Evolutionary conservation across 345 rosid species (phyloP), one percentile per base, ranked within the genome.

Genomic region (Melastoma malabathricum): DNA sequence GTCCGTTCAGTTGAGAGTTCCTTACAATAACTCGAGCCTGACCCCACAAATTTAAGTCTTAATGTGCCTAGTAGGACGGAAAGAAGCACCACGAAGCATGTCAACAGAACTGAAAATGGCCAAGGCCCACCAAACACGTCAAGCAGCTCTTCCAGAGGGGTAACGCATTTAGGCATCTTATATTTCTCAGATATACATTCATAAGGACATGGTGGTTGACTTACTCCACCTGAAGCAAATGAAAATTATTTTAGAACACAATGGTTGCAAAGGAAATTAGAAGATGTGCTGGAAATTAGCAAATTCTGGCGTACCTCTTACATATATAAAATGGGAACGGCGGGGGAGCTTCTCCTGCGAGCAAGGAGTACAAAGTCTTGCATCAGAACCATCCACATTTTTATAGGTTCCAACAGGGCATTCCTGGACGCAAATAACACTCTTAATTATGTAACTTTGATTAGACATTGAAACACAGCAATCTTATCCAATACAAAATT

Each of bases 401-500:
- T 92, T 92, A 68, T 76, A 92, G 57, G 96, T 92, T 51, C 98
- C 98, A 64, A 84, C 56, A 47, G 96, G 98, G 72, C 96, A 92
- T 76, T 92, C 98, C 98, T 92, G 70, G 44, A 46, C 43, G 49
- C 13, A n/a, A 47, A 14, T 22, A 18, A 31, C 46, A 49, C 38
- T 8, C 25, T 31, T 23, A 51, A 31, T 29, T 51, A 18, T n/a
- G 18, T 12, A n/a, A 15, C 20, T 50, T 50, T 17, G 15, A 16
- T 29, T 29, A 29, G 6, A 5, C 9, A 29, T 29, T 29, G 2
- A 29, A 29, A 29, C 9, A 1, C 38, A 29, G 5, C 38, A 29
- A 29, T 5, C 38, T 29, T 5, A 1, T 29, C 38, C 38, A 29
- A 6, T 29, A 5, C 38, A 29, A 29, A 29, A 29, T 29, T 29